These are phyloP conservation scores for Nakazawaea pomicola DNA, from an alignment of 805 yeast genomes.

Conservation along the genomic window DNA sequence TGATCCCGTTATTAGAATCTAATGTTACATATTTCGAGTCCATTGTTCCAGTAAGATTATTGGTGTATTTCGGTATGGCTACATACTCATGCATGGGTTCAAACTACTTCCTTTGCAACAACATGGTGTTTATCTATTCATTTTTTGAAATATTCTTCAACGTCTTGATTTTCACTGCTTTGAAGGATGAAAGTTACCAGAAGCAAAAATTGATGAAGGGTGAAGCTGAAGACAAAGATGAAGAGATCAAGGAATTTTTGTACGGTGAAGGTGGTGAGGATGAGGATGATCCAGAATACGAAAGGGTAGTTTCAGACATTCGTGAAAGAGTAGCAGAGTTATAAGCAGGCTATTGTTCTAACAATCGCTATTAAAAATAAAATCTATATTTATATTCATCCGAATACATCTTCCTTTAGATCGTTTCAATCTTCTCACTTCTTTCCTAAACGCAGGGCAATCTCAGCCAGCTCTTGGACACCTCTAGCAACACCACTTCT, in stretches of 20 bases:
- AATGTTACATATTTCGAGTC: slow-evolving; percentile 50
- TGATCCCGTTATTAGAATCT: slow-evolving; percentile 49
- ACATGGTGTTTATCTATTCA: slow-evolving; percentile 51
- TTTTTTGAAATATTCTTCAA: slow-evolving; percentile 70
- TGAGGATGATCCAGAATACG: slow-evolving; percentile 23
- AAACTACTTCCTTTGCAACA: slow-evolving; percentile 50
- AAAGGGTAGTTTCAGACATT: slow-evolving; percentile 25
- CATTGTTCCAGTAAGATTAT: slow-evolving; percentile 52
- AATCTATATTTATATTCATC: neutral
- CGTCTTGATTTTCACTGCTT: slow-evolving; percentile 53
- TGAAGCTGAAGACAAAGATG: slow-evolving; percentile 14
- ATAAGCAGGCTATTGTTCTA: no score
- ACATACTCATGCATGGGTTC: slow-evolving; percentile 42
- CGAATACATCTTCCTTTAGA: neutral
- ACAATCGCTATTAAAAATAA: no score
- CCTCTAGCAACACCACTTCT: slow-evolving; percentile 86
- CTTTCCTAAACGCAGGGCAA: slow-evolving; percentile 58
- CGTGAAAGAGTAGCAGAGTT: slow-evolving; percentile 11
- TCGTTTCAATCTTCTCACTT: no score
- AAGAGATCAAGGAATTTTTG: neutral
- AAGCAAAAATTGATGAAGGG: slow-evolving; percentile 26
- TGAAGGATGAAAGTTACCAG: slow-evolving; percentile 58
- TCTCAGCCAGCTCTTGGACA: slow-evolving; percentile 85
- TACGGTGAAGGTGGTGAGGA: slow-evolving; percentile 13
- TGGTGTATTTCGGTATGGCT: slow-evolving; percentile 44